A percentile compares a stretch with the other conserved stretches of the same genome.
These are phyloP conservation scores for Borealophlyctis nickersoniae DNA, from an alignment of 192 early-diverging fungal genomes.

Conservation along the genomic window DNA sequence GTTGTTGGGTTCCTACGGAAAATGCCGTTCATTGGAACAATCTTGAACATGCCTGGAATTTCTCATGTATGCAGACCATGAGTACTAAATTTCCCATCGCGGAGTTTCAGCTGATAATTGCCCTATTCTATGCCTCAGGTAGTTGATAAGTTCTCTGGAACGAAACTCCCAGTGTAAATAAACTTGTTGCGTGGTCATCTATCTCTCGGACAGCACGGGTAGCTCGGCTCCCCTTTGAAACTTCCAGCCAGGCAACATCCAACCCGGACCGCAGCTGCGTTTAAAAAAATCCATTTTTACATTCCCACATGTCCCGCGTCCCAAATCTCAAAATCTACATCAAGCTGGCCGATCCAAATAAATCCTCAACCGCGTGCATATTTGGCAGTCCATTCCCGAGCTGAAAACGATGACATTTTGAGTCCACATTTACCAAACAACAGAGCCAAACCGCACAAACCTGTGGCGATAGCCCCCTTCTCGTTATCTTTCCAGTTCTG, in stretches of 20 bases:
- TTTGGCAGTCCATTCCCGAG: conserved; percentile 29
- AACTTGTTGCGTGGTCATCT: conserved; percentile 1
- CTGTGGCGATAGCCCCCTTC: conserved; percentile 83
- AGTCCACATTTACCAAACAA: neutral
- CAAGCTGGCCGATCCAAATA: too few species aligned
- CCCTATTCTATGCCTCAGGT: neutral
- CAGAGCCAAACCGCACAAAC: conserved; percentile 19
- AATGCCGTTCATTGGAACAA: conserved; percentile 83
- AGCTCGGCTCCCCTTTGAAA: too few species aligned
- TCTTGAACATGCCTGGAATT: conserved; percentile 82
- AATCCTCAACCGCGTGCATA: conserved; percentile 26
- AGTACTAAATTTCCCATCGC: neutral
- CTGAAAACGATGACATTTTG: neutral
- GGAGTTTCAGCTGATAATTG: neutral
- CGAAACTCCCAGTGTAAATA: neutral
- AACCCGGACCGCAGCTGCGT: too few species aligned
- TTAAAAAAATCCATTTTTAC: too few species aligned
- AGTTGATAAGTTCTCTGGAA: neutral
- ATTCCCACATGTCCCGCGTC: too few species aligned
- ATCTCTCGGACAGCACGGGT: too few species aligned
- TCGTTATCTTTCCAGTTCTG: conserved; percentile 99
- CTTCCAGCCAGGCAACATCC: too few species aligned
- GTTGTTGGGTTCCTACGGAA: conserved; percentile 82
- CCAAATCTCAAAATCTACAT: too few species aligned
- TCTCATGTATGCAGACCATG: conserved; percentile 41